Base-by-base conservation (phyloP, 2,329 filamentous ascomycete genomes). In the Ascosphaera aggregata region DNA sequence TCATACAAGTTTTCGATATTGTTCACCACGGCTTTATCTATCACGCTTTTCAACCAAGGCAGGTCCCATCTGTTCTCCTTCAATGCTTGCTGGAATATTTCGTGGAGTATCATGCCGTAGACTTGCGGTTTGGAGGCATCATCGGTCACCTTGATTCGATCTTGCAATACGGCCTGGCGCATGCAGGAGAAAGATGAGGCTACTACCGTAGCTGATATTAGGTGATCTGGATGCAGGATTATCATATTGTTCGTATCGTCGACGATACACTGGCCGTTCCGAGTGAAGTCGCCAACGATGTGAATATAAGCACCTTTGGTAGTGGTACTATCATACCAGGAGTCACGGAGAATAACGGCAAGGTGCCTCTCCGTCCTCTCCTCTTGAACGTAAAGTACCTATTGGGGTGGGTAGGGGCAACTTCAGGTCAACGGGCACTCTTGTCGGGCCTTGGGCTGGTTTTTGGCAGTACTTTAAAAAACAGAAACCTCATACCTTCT, bases 131-230 rank as follows among this genome's bases (percentile, higher is more conserved):
- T 70, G 35, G 74, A 80, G 2, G 80, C 68, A 46, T 82, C 79
- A 49, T 76, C 78, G 0, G 84, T 86, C 7, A 82, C 81, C 56
- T 95, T 95, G 48, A 98, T 77, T 22, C 89, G 76, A 54, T 98
- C 86, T 55, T 95, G 85, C 18, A 98, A 68, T 1, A 95, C 86
- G 20, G 89, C 84, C 45, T 86, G 77, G 15, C 89, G 77, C 53
- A 80, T 76, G 52, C 89, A 98, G 18, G 75, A 76, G 53, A 95
- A 93, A 0, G 89, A 93, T 56, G 98, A 89, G n/a, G 84, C 85
- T 34, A 98, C 79, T 3, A 91, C 82, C 1, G 89, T 95, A 2
- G 89, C 79, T 2, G 89, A 95, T 39, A 98, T 78, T 24, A 98
- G 69, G 57, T 95, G 85, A 51, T 98, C 89, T 0, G 89, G 89